Conservation (phyloP, 805 yeast species). For the Wickerhamiella shivajii region DNA sequence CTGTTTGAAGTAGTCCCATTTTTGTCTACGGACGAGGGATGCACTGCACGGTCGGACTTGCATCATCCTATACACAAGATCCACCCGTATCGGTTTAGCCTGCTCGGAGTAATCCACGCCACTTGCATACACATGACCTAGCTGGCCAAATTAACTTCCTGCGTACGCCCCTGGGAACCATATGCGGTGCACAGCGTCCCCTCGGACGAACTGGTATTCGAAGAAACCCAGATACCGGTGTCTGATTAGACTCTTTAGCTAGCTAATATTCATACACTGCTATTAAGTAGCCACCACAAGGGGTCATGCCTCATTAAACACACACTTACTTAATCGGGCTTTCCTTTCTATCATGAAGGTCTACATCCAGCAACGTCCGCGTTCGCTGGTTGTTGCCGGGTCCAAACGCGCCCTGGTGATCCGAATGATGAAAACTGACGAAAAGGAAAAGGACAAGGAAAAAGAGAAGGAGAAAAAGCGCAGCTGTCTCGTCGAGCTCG, state of each 20-base stretch:
- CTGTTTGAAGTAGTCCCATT: too few species aligned
- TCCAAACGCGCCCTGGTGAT: slow-evolving; percentile 46
- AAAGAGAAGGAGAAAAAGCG: too few species aligned
- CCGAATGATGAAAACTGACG: slow-evolving; percentile 13
- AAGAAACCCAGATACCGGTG: neutral
- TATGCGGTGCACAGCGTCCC: too few species aligned
- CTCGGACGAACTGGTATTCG: too few species aligned
- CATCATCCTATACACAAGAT: too few species aligned
- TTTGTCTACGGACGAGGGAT: too few species aligned
- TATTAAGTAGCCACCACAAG: neutral
- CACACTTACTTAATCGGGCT: neutral
- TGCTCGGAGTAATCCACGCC: too few species aligned
- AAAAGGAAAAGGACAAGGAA: slow-evolving; percentile 9
- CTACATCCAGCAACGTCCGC: slow-evolving; percentile 45
- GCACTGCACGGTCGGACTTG: too few species aligned
- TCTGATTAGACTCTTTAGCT: neutral
- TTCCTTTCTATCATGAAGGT: slow-evolving; percentile 35
- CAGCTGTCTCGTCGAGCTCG: slow-evolving; percentile 32
- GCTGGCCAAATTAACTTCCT: too few species aligned
- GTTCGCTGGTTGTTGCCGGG: slow-evolving; percentile 54
- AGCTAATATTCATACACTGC: neutral
- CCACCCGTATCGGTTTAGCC: too few species aligned
- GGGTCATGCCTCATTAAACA: neutral
- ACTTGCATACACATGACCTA: too few species aligned
- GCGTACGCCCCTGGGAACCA: too few species aligned